A percentile compares a stretch with the other conserved stretches of the same genome.
phyloP scores from a whole-genome alignment of 139 green algal species.

The Gonium pectorale region DNA sequence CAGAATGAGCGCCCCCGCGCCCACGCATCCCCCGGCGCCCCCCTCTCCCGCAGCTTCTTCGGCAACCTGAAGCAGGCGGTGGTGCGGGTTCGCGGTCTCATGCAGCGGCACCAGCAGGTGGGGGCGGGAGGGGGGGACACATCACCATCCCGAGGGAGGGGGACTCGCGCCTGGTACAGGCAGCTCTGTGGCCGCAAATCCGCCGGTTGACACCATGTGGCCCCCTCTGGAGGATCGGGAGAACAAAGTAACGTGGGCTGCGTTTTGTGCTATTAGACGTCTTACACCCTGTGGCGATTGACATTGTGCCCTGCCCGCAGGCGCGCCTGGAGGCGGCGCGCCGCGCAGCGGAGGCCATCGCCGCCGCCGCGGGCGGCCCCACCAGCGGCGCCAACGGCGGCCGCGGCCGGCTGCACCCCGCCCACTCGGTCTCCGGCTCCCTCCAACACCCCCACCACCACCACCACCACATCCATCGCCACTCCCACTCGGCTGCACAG shows the following conservation, averaged over 20 bases:
- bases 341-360: not conserved
- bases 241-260: no score
- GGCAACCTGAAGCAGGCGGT: conserved; percentile 16
- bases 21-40: not conserved
- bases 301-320: not conserved
- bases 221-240: no score
- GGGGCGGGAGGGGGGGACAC: no score
- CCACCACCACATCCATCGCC: not conserved
- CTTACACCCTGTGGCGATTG: no score
- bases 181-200: no score
- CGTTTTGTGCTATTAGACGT: no score
- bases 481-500: not conserved
- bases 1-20: no score
- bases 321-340: not conserved
- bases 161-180: no score
- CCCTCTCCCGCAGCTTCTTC: conserved; percentile 5
- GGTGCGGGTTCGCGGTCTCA: not conserved
- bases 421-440: not conserved
- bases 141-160: no score
- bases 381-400: not conserved
- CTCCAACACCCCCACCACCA: not conserved
- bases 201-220: no score
- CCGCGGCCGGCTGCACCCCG: not conserved
- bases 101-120: conserved; percentile 1
- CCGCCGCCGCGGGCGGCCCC: not conserved